Base-by-base conservation (phyloP, 305 asterid species). In the Fraxinus latifolia region DNA sequence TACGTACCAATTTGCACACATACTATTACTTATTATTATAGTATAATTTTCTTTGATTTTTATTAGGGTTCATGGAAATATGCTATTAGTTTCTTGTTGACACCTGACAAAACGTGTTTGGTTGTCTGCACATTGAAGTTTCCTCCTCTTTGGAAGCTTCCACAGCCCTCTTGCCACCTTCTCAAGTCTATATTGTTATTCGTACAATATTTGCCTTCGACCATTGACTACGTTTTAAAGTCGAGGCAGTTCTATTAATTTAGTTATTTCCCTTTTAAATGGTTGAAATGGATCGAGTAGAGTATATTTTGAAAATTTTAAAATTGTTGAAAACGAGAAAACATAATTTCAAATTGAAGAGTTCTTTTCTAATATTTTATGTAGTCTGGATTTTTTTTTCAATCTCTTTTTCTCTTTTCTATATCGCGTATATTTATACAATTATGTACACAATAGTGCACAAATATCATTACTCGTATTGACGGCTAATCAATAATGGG, bases 61-160 rank as follows among this genome's bases (percentile, higher is more conserved):
- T 33, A 25, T 72, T 21, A 1, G 1, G 27, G 19, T 67, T 79
- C 55, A 53, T 62, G 72, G 29, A 17, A 62, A 1, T 50, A 50
- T 50, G 23, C 62, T 50, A 50, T 50, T 53, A 31, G 7, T 71
- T 81, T 74, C 27, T 33, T 33, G 15, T 72, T 50, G 58, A 72
- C 1, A 75, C 58, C 25, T 25, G 27, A 60, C 78, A 14, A 5
- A 12, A 75, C 36, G 9, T 79, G 77, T 76, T 21, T 17, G 42
- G 23, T 58, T 29, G 31, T 36, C 36, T 55, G 47, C 55, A 4
- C 25, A 31, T 72, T 80, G 83, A 80, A 81, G 50, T 44, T 79
- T 79, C 82, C 53, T 27, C 72, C 23, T 70, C 8, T 31, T 65
- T 71, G 32, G 78, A 71, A 42, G 55, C 39, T 80, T 80, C 78